A percentile compares a stretch with the other conserved stretches of the same genome.
Conservation (phyloP, 176 grass and related monocot genomes). For the Avena insularis region DNA sequence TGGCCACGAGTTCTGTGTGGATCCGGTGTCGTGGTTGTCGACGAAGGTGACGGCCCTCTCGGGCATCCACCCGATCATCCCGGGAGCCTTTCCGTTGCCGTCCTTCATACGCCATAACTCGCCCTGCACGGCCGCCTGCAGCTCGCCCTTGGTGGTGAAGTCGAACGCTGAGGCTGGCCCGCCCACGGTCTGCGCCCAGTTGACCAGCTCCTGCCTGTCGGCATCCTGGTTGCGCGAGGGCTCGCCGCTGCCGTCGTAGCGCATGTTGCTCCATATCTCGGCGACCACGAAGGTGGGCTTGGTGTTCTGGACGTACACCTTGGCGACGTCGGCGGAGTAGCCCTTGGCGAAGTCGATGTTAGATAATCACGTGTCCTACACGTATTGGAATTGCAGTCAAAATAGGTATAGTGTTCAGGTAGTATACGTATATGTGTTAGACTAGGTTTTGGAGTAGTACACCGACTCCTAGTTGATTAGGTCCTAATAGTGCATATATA, state of each 20-base stretch:
- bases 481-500: too few species aligned
- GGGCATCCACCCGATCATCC: conserved; percentile 81
- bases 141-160: conserved; percentile 89
- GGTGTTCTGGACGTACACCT: conserved; percentile 60
- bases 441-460: too few species aligned
- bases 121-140: conserved; percentile 71
- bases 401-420: too few species aligned
- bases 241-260: conserved; percentile 67
- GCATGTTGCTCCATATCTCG: conserved; percentile 79
- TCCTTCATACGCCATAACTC: conserved; percentile 82
- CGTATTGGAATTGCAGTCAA: too few species aligned
- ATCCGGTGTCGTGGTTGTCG: conserved; percentile 92
- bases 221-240: conserved; percentile 69
- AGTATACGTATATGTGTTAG: too few species aligned
- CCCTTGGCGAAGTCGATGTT: conserved; percentile 90
- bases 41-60: conserved; percentile 87
- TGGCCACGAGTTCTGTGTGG: conserved; percentile 70
- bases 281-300: conserved; percentile 64
- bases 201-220: conserved; percentile 64
- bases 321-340: conserved; percentile 65
- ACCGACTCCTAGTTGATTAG: too few species aligned
- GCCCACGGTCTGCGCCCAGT: conserved; percentile 69
- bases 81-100: conserved; percentile 62
- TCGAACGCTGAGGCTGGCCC: conserved; percentile 70
- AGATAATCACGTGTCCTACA: too few species aligned